phyloP scores from a whole-genome alignment of 2,329 filamentous ascomycete species.

The Colletotrichum orchidophilum region DNA sequence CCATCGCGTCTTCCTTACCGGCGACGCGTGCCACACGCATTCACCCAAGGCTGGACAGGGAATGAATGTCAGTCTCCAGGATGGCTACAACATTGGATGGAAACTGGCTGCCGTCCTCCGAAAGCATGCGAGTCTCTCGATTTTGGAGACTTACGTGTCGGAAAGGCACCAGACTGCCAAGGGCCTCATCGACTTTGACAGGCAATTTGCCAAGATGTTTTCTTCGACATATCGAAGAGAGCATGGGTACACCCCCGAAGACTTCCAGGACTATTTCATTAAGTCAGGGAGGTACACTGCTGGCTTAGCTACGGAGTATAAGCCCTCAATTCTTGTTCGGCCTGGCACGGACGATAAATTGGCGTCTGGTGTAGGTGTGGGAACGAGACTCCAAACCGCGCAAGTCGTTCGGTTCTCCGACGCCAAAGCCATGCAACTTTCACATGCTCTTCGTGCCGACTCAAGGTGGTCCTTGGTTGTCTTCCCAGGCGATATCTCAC shows the following conservation, averaged over 20 bases:
- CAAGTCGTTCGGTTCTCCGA: slow-evolving; percentile 70
- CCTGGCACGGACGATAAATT: slow-evolving; percentile 45
- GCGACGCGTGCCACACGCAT: slow-evolving; percentile 82
- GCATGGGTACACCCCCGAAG: slow-evolving; percentile 52
- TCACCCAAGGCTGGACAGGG: slow-evolving; percentile 80
- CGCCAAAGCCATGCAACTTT: slow-evolving; percentile 64
- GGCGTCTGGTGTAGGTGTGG: slow-evolving; percentile 54
- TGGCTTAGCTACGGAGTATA: slow-evolving; percentile 65
- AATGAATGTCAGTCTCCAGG: slow-evolving; percentile 83
- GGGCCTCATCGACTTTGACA: slow-evolving; percentile 85
- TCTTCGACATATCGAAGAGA: slow-evolving; percentile 57
- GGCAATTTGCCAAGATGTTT: slow-evolving; percentile 89
- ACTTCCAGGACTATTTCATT: slow-evolving; percentile 66
- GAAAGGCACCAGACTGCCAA: slow-evolving; percentile 89
- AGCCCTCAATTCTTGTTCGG: slow-evolving; percentile 56
- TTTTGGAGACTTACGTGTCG: slow-evolving; percentile 85
- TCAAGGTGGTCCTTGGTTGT: slow-evolving; percentile 50
- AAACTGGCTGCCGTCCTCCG: slow-evolving; percentile 91
- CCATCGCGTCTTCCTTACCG: slow-evolving; percentile 76
- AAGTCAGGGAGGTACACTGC: slow-evolving; percentile 68
- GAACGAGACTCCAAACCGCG: slow-evolving; percentile 66
- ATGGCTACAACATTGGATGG: slow-evolving; percentile 92
- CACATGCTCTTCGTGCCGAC: slow-evolving; percentile 59
- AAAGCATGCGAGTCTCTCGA: slow-evolving; percentile 77
- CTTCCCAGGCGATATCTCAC: background rate